These are phyloP conservation scores for Cordia subcordata DNA, from an alignment of 257 asterid species.

Conservation along the genomic window DNA sequence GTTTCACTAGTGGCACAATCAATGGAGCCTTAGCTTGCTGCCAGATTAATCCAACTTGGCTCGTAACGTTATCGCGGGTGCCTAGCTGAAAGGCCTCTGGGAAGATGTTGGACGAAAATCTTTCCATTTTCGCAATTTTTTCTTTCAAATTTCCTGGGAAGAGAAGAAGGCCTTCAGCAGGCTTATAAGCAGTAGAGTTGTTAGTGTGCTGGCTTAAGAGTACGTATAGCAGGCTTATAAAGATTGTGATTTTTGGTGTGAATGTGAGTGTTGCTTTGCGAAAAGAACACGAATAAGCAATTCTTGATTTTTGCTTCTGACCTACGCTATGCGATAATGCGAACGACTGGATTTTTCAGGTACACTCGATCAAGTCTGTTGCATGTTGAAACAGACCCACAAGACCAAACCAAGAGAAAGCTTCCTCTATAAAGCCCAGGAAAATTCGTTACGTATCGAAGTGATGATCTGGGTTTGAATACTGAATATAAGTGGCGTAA, in stretches of 20 bases:
- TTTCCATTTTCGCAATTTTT: neutral
- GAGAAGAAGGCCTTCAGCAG: neutral
- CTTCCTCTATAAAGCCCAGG: no score
- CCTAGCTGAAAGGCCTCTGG: neutral
- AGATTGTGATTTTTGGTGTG: neutral
- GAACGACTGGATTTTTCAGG: neutral
- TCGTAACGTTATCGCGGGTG: slow-evolving; percentile 18
- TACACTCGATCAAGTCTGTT: no score
- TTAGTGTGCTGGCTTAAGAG: no score
- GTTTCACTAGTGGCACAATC: slow-evolving; percentile 41
- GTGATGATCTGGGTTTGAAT: no score
- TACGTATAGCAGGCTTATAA: no score
- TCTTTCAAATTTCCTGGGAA: neutral
- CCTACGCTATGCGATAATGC: neutral
- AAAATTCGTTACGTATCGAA: no score
- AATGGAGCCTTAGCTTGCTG: slow-evolving; percentile 16
- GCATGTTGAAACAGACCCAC: no score
- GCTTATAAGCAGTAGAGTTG: no score
- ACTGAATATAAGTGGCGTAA: no score
- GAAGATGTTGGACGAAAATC: neutral
- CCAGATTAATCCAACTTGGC: slow-evolving; percentile 32
- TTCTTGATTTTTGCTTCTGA: slow-evolving; percentile 1
- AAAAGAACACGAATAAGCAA: neutral
- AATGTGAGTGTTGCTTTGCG: neutral
- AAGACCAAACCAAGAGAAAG: no score